Evolutionary conservation across 345 rosid genomes (phyloP).

Genomic region (Linum tenue): DNA sequence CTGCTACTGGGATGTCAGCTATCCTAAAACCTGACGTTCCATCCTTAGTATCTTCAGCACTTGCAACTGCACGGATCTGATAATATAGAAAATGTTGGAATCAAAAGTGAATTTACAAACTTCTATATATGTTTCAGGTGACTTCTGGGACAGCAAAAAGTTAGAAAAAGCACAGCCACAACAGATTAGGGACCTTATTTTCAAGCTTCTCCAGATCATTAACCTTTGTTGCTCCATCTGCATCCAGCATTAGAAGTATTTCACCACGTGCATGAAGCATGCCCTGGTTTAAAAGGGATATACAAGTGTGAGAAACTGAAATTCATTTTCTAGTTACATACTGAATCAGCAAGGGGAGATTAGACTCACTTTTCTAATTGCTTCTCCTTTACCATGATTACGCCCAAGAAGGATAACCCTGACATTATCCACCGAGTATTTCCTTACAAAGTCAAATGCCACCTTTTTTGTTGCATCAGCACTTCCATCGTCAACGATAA

Average conservation of each 20-base stretch:
- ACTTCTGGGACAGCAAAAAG: neutral
- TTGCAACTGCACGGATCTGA: constrained; percentile 76
- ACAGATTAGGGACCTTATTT: constrained; percentile 51
- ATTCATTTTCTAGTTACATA: constrained; percentile 21
- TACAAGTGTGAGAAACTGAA: constrained; percentile 57
- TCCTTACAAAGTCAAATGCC: constrained; percentile 69
- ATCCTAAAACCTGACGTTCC: constrained; percentile 33
- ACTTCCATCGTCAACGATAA: constrained; percentile 96
- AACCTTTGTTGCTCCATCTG: constrained; percentile 99
- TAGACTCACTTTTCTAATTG: constrained; percentile 90
- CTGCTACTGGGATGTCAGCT: constrained; percentile 69
- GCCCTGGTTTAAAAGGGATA: constrained; percentile 93
- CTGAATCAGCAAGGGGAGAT: constrained; percentile 8
- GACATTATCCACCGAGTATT: constrained; percentile 61
- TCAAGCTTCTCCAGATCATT: constrained; percentile 91
- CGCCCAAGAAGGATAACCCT: constrained; percentile 83
- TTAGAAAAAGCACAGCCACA: neutral
- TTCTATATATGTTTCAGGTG: neutral
- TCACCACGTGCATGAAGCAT: constrained; percentile 99
- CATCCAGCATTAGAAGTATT: constrained; percentile 94
- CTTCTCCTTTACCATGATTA: constrained; percentile 99
- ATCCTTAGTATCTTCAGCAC: constrained; percentile 37
- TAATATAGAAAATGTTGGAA: constrained; percentile 28
- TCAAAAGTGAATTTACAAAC: constrained; percentile 1
- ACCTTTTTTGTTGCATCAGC: constrained; percentile 74